A percentile compares a stretch with the other conserved stretches of the same genome.
phyloP scores from a whole-genome alignment of 495 filamentous ascomycete genomes.

The Penicillium turbatum region DNA sequence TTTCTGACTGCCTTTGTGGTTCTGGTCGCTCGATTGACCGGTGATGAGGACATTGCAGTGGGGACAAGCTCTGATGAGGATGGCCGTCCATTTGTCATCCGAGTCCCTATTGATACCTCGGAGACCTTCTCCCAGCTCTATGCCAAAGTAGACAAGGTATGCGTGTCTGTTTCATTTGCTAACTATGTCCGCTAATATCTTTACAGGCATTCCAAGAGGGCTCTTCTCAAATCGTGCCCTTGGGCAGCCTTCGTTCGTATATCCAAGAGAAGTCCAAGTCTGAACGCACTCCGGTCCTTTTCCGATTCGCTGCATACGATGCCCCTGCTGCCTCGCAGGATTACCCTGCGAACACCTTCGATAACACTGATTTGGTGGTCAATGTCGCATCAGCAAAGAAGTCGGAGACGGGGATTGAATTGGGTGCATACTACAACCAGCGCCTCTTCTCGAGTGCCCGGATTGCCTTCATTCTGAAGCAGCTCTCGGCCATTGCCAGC shows the following conservation, averaged over 20 bases:
- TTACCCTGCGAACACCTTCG: constrained; percentile 43
- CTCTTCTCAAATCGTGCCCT: constrained; percentile 44
- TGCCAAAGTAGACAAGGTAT: constrained; percentile 46
- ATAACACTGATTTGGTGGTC: constrained; percentile 46
- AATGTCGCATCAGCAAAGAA: constrained; percentile 34
- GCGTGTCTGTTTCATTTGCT: background rate
- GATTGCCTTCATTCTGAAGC: constrained; percentile 43
- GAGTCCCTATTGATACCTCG: constrained; percentile 36
- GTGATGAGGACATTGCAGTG: constrained; percentile 50
- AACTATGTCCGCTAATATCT: background rate
- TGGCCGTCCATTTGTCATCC: constrained; percentile 47
- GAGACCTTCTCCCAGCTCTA: constrained; percentile 43
- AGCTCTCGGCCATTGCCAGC: constrained; percentile 40
- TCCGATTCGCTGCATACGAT: constrained; percentile 49
- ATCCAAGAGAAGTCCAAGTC: constrained; percentile 44
- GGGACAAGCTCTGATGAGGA: constrained; percentile 43
- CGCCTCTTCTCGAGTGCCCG: constrained; percentile 47
- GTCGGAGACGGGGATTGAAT: constrained; percentile 29
- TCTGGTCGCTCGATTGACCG: constrained; percentile 48
- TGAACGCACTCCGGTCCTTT: constrained; percentile 40
- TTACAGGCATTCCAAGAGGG: constrained; percentile 39
- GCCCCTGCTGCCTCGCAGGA: constrained; percentile 44
- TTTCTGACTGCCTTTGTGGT: constrained; percentile 46
- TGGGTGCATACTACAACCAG: constrained; percentile 50
- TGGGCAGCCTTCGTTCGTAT: constrained; percentile 41